Evolutionary conservation across 768 basidiomycete species (phyloP).

Genomic region (Trametes cingulata): DNA sequence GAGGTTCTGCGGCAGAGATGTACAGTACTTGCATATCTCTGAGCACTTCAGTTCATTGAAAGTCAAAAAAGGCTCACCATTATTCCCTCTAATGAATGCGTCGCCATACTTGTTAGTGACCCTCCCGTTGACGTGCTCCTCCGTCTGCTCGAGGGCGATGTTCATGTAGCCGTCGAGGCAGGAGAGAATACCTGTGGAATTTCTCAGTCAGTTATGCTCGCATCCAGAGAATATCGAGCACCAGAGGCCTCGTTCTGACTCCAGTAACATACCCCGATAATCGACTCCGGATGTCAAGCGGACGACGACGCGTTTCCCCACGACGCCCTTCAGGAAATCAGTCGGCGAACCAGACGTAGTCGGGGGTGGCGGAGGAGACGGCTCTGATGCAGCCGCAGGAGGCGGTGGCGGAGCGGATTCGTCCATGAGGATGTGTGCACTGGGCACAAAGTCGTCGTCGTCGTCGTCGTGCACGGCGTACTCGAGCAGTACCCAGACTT

Average conservation of each 20-base stretch:
- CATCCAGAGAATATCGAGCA: no score
- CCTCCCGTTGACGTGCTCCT: constrained; percentile 89
- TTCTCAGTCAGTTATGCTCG: neutral
- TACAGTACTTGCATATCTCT: constrained; percentile 26
- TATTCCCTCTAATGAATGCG: constrained; percentile 93
- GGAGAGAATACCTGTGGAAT: constrained; percentile 75
- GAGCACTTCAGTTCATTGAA: no score
- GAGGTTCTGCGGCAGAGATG: constrained; percentile 32
- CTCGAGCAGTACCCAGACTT: no score
- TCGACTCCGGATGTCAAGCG: constrained; percentile 90
- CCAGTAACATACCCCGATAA: constrained; percentile 67
- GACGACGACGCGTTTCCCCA: constrained; percentile 94
- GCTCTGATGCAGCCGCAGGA: constrained; percentile 41
- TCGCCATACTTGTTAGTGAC: constrained; percentile 92
- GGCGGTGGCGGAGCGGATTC: constrained; percentile 32
- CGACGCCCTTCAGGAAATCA: constrained; percentile 92
- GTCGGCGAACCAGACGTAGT: constrained; percentile 77
- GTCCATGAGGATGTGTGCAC: constrained; percentile 27
- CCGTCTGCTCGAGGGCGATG: constrained; percentile 95
- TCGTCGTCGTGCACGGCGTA: neutral
- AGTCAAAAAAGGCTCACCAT: no score
- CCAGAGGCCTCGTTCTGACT: neutral
- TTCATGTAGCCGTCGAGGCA: constrained; percentile 99
- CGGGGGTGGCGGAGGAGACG: constrained; percentile 45
- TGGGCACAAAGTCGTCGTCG: neutral